A percentile compares a stretch with the other conserved stretches of the same genome.
These are phyloP conservation scores for Odontarrhena argentea DNA, from an alignment of 345 rosid genomes.

Conservation along the genomic window DNA sequence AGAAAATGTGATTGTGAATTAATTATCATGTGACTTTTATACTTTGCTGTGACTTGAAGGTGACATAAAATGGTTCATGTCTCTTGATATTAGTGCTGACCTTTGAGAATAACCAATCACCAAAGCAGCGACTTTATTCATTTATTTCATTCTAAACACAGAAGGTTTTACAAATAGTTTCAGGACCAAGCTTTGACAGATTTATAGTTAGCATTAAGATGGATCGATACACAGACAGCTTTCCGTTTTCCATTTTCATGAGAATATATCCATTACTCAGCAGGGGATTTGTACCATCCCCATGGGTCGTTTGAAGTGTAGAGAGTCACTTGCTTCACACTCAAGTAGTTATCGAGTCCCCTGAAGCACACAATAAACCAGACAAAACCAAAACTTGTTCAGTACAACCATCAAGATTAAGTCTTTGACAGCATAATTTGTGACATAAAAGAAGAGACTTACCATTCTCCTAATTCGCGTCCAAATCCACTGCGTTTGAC, in stretches of 20 bases:
- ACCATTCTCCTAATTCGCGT: constrained; percentile 96
- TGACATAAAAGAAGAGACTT: constrained; percentile 26
- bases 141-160: constrained; percentile 6
- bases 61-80: constrained; percentile 34
- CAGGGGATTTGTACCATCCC: constrained; percentile 89
- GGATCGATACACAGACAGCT: background rate
- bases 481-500: constrained; percentile 93
- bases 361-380: constrained; percentile 44
- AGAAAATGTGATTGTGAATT: background rate
- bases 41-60: constrained; percentile 40
- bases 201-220: constrained; percentile 1
- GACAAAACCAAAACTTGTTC: constrained; percentile 26
- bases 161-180: constrained; percentile 17
- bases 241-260: constrained; percentile 6
- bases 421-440: background rate
- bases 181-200: constrained; percentile 21
- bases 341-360: constrained; percentile 92
- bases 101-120: constrained; percentile 17
- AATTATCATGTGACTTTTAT: constrained; percentile 30
- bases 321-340: constrained; percentile 87
- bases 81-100: background rate
- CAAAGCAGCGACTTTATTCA: constrained; percentile 23
- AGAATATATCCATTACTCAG: constrained; percentile 34
- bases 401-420: constrained; percentile 14
- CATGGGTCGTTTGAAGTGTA: constrained; percentile 77